Percentiles rank a stretch among this genome's conserved stretches.
Conservation (phyloP, 768 basidiomycete genomes). For the Leucocoprinus sp. region DNA sequence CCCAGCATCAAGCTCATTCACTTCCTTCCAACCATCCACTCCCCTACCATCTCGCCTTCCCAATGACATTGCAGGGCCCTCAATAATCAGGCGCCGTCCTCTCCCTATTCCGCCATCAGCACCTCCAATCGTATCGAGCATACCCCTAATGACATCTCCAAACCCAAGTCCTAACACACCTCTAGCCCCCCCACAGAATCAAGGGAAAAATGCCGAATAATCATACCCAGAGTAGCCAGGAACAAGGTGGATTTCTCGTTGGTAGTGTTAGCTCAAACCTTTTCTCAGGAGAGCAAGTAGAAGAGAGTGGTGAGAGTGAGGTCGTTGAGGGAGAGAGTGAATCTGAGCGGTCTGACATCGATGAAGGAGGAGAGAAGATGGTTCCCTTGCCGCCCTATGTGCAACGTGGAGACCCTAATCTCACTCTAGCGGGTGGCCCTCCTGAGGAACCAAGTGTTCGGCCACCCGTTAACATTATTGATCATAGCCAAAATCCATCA, state of each 20-base stretch:
- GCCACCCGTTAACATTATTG: neutral
- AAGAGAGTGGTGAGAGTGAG: neutral
- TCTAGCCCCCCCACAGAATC: neutral
- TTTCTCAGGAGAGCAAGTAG: neutral
- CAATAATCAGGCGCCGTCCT: constrained; percentile 4
- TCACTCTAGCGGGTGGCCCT: constrained; percentile 1
- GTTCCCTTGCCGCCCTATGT: constrained; percentile 5
- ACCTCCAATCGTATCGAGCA: neutral
- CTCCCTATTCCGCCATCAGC: constrained; percentile 3
- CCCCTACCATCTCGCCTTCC: neutral
- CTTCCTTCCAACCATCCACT: neutral
- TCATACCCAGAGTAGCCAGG: neutral
- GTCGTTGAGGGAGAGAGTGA: neutral
- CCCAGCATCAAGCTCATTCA: neutral
- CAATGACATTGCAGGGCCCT: neutral
- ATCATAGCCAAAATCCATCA: neutral
- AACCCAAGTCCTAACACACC: constrained; percentile 8
- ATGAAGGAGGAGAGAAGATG: constrained; percentile 6
- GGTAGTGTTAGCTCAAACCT: neutral
- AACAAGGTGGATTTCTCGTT: neutral
- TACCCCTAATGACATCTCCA: neutral
- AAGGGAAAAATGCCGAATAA: no score
- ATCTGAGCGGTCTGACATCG: constrained; percentile 4
- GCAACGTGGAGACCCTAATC: neutral
- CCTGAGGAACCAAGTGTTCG: neutral